These are phyloP conservation scores for Sordariomycetes sp. DNA, from an alignment of 2,329 filamentous ascomycete species.

Conservation along the genomic window DNA sequence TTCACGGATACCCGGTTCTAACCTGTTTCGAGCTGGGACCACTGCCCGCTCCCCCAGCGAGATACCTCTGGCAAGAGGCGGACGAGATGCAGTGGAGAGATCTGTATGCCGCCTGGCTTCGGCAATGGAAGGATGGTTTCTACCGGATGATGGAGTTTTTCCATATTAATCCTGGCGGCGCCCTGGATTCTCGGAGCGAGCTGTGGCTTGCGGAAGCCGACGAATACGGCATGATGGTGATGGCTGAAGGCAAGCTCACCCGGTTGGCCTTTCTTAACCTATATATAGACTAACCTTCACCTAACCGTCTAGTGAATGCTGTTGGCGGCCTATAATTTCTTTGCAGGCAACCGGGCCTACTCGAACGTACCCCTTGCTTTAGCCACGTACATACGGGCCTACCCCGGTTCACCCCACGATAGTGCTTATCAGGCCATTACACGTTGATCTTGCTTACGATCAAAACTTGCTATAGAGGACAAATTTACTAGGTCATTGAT, in stretches of 20 bases:
- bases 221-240: conserved; percentile 10
- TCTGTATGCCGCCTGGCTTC: conserved; percentile 8
- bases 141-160: conserved; percentile 11
- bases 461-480: too few species aligned
- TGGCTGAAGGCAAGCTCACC: conserved; percentile 11
- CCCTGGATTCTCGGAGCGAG: conserved; percentile 6
- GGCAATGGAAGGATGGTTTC: conserved; percentile 6
- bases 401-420: too few species aligned
- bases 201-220: conserved; percentile 10
- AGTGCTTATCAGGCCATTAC: too few species aligned
- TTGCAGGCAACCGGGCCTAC: too few species aligned
- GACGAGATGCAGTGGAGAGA: conserved; percentile 5
- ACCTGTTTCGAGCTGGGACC: conserved; percentile 11
- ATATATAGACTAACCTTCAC: too few species aligned
- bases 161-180: conserved; percentile 2
- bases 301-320: too few species aligned
- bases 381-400: too few species aligned
- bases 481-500: too few species aligned
- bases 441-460: too few species aligned
- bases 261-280: too few species aligned
- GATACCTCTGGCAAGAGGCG: conserved; percentile 7
- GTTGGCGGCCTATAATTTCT: too few species aligned
- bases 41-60: conserved; percentile 8
- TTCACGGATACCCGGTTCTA: conserved; percentile 8
- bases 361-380: too few species aligned